Evolutionary conservation across 2,329 filamentous ascomycete species (phyloP).

Genomic region (Emmonsia crescens): DNA sequence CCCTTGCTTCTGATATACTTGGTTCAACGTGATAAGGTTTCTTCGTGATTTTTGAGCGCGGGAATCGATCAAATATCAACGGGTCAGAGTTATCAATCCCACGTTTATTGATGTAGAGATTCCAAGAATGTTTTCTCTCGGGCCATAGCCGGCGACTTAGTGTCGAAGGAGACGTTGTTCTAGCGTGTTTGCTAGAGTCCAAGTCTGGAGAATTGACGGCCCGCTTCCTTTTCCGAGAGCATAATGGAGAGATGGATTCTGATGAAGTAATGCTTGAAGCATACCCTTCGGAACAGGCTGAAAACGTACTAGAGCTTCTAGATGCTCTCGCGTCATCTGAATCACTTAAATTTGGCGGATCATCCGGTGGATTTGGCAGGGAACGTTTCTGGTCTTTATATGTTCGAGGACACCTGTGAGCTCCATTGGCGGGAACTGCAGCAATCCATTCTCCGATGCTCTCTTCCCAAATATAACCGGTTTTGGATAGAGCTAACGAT

Average conservation of each 20-base stretch:
- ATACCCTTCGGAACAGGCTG: neutral
- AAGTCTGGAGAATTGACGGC: neutral
- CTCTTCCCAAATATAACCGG: slow-evolving; percentile 43
- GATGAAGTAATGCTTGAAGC: slow-evolving; percentile 5
- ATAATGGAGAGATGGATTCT: neutral
- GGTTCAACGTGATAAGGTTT: neutral
- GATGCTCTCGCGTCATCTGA: slow-evolving; percentile 2
- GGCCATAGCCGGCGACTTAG: neutral
- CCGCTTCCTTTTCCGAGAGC: slow-evolving; percentile 5
- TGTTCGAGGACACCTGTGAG: neutral
- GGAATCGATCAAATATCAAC: neutral
- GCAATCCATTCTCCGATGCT: slow-evolving; percentile 48
- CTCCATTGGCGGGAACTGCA: slow-evolving; percentile 10
- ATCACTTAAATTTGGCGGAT: neutral
- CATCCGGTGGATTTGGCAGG: neutral
- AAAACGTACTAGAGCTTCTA: neutral
- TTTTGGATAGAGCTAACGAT: slow-evolving; percentile 10
- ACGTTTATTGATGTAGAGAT: neutral
- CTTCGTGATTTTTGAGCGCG: neutral
- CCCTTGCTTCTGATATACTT: neutral
- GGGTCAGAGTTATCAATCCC: neutral
- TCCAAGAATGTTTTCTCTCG: neutral
- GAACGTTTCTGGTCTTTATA: neutral
- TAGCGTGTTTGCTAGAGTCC: neutral
- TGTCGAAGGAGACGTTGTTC: neutral